These are phyloP conservation scores for Chytriomyces hyalinus DNA, from an alignment of 192 early-diverging fungal species.

Conservation along the genomic window DNA sequence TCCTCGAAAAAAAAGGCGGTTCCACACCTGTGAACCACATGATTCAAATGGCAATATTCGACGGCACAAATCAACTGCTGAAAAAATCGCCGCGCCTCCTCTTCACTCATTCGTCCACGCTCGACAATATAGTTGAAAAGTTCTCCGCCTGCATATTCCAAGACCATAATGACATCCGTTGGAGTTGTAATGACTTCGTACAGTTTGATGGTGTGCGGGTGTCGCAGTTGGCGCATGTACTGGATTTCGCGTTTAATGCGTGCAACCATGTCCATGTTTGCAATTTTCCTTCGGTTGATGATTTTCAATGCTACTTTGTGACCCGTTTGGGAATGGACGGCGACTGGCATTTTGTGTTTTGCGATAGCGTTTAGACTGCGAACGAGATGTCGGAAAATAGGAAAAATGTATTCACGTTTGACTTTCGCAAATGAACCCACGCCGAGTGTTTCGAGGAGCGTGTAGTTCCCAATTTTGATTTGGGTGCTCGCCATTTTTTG, in stretches of 20 bases:
- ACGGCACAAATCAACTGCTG: slow-evolving; percentile 65
- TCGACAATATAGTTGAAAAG: slow-evolving; percentile 96
- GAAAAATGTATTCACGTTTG: slow-evolving; percentile 71
- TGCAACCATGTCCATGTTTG: slow-evolving; percentile 93
- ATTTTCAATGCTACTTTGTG: slow-evolving; percentile 97
- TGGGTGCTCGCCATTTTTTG: slow-evolving; percentile 49
- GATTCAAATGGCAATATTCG: slow-evolving; percentile 64
- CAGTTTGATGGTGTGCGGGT: slow-evolving; percentile 98
- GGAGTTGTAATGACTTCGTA: slow-evolving; percentile 98
- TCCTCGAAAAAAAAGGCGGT: not conserved
- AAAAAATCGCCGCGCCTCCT: slow-evolving; percentile 59
- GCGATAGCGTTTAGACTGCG: not conserved
- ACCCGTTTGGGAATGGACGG: slow-evolving; percentile 92
- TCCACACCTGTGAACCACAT: slow-evolving; percentile 56
- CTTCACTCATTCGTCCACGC: slow-evolving; percentile 64
- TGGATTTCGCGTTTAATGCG: slow-evolving; percentile 95
- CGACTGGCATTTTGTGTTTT: slow-evolving; percentile 68
- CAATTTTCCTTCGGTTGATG: slow-evolving; percentile 90
- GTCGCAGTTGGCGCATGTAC: slow-evolving; percentile 90
- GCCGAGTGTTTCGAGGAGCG: slow-evolving; percentile 92
- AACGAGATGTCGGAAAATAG: not conserved
- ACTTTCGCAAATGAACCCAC: slow-evolving; percentile 98
- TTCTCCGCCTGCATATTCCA: slow-evolving; percentile 95
- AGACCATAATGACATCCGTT: slow-evolving; percentile 97
- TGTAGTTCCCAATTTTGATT: slow-evolving; percentile 84